Conservation (phyloP, 2,329 filamentous ascomycete species). For the Huntiella bhutanensis region DNA sequence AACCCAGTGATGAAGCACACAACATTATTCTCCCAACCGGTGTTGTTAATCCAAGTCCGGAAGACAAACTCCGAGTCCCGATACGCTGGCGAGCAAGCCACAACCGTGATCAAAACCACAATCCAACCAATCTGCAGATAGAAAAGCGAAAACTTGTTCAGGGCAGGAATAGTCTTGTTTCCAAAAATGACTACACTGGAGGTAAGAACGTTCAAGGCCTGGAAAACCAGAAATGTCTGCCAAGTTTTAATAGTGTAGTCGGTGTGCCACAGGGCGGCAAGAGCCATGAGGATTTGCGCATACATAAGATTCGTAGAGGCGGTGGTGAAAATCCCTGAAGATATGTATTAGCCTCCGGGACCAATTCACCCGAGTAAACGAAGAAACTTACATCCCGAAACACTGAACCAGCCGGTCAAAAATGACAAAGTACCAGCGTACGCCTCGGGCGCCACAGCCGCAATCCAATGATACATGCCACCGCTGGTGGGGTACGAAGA, state of each 20-base stretch:
- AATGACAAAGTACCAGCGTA: slow-evolving; percentile 8
- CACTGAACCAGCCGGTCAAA: slow-evolving; percentile 10
- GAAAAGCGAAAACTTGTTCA: slow-evolving; percentile 26
- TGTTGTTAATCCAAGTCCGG: slow-evolving; percentile 31
- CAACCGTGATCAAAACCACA: slow-evolving; percentile 28
- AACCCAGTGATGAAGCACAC: slow-evolving; percentile 32
- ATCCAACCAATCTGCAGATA: slow-evolving; percentile 30
- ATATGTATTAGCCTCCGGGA: neutral
- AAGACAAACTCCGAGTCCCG: slow-evolving; percentile 30
- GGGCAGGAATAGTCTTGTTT: slow-evolving; percentile 23
- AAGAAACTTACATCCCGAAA: slow-evolving; percentile 9
- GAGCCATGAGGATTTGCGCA: slow-evolving; percentile 22
- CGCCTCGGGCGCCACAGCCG: slow-evolving; percentile 22
- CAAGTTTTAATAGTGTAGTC: slow-evolving; percentile 22
- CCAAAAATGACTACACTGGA: slow-evolving; percentile 28
- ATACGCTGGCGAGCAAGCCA: slow-evolving; percentile 26
- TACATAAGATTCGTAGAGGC: slow-evolving; percentile 27
- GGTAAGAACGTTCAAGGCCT: slow-evolving; percentile 24
- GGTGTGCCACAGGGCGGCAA: slow-evolving; percentile 23
- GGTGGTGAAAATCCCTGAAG: slow-evolving; percentile 23
- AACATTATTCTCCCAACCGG: slow-evolving; percentile 30
- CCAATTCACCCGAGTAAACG: neutral
- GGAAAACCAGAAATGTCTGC: slow-evolving; percentile 29
- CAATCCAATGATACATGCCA: slow-evolving; percentile 33
- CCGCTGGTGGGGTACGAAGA: slow-evolving; percentile 29